Percentiles rank a stretch among this genome's conserved stretches.
Conservation (phyloP, 805 yeast species). For the Kurtzmaniella fragi region DNA sequence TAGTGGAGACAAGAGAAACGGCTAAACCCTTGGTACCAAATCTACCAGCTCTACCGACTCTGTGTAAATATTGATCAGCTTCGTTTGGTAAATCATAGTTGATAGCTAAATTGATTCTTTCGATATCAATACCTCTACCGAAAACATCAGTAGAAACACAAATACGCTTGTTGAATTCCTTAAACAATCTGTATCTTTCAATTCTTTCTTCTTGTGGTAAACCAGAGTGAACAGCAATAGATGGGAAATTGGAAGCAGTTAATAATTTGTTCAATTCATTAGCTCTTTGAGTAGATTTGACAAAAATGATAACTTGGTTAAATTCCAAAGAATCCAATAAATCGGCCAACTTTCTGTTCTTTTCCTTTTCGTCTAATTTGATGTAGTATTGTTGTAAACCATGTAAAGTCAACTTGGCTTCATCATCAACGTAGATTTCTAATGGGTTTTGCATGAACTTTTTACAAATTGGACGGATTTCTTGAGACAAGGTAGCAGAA, state of each 20-base stretch:
- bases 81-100: conserved; percentile 94
- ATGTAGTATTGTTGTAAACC: conserved; percentile 96
- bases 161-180: conserved; percentile 97
- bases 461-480: conserved; percentile 94
- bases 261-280: conserved; percentile 84
- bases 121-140: conserved; percentile 99
- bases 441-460: conserved; percentile 97
- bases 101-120: conserved; percentile 96
- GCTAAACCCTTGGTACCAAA: conserved; percentile 99
- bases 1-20: conserved; percentile 79
- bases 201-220: conserved; percentile 98
- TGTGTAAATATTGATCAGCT: conserved; percentile 97
- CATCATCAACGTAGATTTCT: conserved; percentile 96
- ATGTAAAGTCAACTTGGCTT: conserved; percentile 93
- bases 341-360: conserved; percentile 89
- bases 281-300: conserved; percentile 87
- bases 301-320: conserved; percentile 97
- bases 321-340: conserved; percentile 90
- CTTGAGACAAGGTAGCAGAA: conserved; percentile 91
- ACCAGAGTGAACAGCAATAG: conserved; percentile 93
- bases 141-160: conserved; percentile 98
- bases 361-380: conserved; percentile 84
- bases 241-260: conserved; percentile 92
- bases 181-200: conserved; percentile 90
- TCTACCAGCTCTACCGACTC: conserved; percentile 99